Conservation (phyloP, 1,284 basidiomycete genomes). For the Pseudozyma hubeiensis region DNA sequence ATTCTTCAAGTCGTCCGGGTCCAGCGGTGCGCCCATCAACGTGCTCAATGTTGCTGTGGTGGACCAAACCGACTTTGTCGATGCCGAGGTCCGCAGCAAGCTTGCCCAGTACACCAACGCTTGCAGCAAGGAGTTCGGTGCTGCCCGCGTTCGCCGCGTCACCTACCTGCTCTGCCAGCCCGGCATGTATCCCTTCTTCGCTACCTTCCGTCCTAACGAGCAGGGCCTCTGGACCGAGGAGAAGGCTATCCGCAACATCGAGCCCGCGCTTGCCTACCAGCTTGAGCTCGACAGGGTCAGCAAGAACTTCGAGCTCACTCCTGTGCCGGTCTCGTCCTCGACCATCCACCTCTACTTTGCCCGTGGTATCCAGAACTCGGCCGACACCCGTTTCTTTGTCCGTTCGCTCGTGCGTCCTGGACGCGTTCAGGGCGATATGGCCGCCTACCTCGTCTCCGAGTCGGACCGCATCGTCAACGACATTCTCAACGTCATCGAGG, state of each 20-base stretch:
- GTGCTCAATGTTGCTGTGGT: conserved; percentile 81
- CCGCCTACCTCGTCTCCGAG: conserved; percentile 97
- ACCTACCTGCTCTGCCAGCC: conserved; percentile 92
- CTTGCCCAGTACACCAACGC: conserved; percentile 82
- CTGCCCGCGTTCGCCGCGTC: conserved; percentile 87
- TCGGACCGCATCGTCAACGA: conserved; percentile 95
- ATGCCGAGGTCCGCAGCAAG: conserved; percentile 81
- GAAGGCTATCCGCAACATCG: conserved; percentile 95
- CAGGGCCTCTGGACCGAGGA: conserved; percentile 89
- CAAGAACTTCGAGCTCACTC: conserved; percentile 90
- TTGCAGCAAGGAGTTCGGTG: conserved; percentile 75
- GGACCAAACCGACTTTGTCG: conserved; percentile 79
- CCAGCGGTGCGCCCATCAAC: conserved; percentile 54
- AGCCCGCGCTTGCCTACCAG: conserved; percentile 98
- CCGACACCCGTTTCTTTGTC: conserved; percentile 96
- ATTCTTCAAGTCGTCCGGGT: conserved; percentile 50
- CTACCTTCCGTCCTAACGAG: conserved; percentile 80
- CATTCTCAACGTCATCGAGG: conserved; percentile 91
- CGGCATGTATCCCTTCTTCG: conserved; percentile 93
- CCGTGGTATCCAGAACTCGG: conserved; percentile 91
- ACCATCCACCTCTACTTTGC: conserved; percentile 84
- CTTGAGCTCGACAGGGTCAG: conserved; percentile 95
- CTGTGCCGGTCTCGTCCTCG: conserved; percentile 79
- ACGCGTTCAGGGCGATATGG: conserved; percentile 88
- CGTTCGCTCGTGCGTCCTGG: conserved; percentile 96